phyloP scores from a whole-genome alignment of 2,329 filamentous ascomycete species.

The Pyrenochaeta sp. region DNA sequence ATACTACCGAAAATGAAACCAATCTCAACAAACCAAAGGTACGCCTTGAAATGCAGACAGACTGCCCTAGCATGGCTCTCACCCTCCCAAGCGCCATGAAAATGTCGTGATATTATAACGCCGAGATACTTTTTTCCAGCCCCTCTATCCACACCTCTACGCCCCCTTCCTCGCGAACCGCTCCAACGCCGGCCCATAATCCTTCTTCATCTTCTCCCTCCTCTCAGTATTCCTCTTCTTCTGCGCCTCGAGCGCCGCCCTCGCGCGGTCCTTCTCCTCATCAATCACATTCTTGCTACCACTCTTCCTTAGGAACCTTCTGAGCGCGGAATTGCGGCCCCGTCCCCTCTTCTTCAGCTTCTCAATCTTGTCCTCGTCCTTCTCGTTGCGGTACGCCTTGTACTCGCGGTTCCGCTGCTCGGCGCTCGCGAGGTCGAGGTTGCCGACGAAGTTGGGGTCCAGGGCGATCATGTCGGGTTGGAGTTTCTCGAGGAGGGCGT shows the following conservation, averaged over 20 bases:
- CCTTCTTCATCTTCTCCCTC: slow-evolving; percentile 64
- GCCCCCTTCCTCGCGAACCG: slow-evolving; percentile 78
- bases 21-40: too few species aligned
- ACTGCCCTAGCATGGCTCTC: too few species aligned
- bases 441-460: slow-evolving; percentile 90
- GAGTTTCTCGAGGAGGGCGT: slow-evolving; percentile 88
- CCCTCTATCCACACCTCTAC: slow-evolving; percentile 2
- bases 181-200: slow-evolving; percentile 84
- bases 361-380: slow-evolving; percentile 65
- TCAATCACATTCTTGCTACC: slow-evolving; percentile 93
- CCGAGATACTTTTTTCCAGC: slow-evolving; percentile 1
- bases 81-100: slow-evolving; percentile 16
- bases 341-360: slow-evolving; percentile 77
- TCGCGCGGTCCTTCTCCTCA: slow-evolving; percentile 86
- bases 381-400: slow-evolving; percentile 72
- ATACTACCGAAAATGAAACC: slow-evolving; percentile 15
- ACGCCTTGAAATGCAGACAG: too few species aligned
- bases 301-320: slow-evolving; percentile 91
- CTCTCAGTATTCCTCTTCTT: slow-evolving; percentile 59
- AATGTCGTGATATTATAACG: too few species aligned
- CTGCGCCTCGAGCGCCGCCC: slow-evolving; percentile 79
- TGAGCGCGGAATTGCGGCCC: slow-evolving; percentile 87
- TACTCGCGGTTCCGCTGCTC: slow-evolving; percentile 78
- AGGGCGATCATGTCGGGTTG: slow-evolving; percentile 97
- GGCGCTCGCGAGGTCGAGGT: slow-evolving; percentile 80